These are phyloP conservation scores for Nothopassalora personata DNA, from an alignment of 2,329 filamentous ascomycete genomes.

Conservation along the genomic window DNA sequence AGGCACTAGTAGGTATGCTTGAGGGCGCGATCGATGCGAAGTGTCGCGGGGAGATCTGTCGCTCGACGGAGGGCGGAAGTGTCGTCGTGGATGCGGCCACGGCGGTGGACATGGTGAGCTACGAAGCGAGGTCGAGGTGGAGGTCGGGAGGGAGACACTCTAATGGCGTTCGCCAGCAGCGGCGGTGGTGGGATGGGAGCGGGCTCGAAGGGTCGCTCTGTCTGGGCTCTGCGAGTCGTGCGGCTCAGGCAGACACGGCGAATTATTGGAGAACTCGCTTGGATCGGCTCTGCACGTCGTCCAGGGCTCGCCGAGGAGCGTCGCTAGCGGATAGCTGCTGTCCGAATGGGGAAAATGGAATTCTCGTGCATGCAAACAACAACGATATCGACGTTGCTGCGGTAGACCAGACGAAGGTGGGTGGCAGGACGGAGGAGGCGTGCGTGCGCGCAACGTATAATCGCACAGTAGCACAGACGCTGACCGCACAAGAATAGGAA, in stretches of 20 bases:
- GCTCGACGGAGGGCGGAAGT: slow-evolving; percentile 33
- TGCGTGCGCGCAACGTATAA: background rate
- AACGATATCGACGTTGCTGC: too few species aligned
- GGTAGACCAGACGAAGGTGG: background rate
- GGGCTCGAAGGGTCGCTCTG: background rate
- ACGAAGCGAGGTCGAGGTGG: background rate
- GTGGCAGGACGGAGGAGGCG: background rate
- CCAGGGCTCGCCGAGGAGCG: background rate
- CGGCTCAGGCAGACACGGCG: background rate
- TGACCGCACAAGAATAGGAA: background rate
- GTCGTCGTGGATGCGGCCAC: slow-evolving; percentile 40
- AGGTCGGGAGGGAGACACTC: background rate
- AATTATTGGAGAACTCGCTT: background rate
- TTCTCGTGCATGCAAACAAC: background rate
- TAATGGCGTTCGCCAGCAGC: background rate
- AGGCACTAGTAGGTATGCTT: slow-evolving; percentile 23
- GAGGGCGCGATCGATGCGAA: slow-evolving; percentile 41
- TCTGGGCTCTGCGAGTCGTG: background rate
- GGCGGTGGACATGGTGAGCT: slow-evolving; percentile 43
- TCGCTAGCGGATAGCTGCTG: background rate
- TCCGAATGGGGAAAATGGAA: background rate
- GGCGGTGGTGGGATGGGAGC: background rate
- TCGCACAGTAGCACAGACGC: background rate
- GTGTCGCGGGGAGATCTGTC: slow-evolving; percentile 37
- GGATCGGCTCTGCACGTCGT: slow-evolving; percentile 1